These are phyloP conservation scores for Fusarium beomiforme DNA, from an alignment of 2,329 filamentous ascomycete genomes.

Conservation along the genomic window DNA sequence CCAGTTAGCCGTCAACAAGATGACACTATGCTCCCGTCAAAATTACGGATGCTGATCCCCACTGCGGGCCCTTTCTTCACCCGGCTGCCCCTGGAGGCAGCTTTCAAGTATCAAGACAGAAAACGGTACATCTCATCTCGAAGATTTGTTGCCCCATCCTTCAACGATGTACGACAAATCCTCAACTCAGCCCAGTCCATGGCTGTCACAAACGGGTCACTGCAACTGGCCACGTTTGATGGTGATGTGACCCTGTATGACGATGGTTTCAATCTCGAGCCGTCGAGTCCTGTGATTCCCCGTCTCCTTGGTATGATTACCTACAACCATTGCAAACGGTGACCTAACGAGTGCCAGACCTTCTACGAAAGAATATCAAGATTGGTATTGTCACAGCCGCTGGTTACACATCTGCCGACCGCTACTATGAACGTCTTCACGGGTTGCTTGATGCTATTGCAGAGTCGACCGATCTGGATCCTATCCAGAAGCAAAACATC, in stretches of 20 bases:
- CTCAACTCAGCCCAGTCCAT: constrained; percentile 96
- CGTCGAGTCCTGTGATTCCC: constrained; percentile 80
- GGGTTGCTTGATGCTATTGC: constrained; percentile 86
- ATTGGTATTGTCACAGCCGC: constrained; percentile 97
- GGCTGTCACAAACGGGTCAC: constrained; percentile 80
- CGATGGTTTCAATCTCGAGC: constrained; percentile 82
- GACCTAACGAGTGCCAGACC: constrained; percentile 54
- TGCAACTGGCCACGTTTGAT: constrained; percentile 94
- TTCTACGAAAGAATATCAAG: constrained; percentile 81
- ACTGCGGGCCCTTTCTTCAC: constrained; percentile 96
- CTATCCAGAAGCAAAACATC: constrained; percentile 77
- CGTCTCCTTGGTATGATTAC: constrained; percentile 59
- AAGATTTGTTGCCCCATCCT: constrained; percentile 93
- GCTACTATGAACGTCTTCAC: constrained; percentile 87
- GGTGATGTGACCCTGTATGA: constrained; percentile 97
- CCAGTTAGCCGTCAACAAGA: constrained; percentile 77
- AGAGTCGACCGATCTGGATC: constrained; percentile 65
- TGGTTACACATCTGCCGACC: constrained; percentile 87
- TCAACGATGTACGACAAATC: constrained; percentile 94
- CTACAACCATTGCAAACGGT: neutral
- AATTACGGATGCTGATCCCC: constrained; percentile 91
- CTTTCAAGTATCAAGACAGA: constrained; percentile 89
- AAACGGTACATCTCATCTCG: constrained; percentile 88
- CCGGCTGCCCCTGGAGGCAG: constrained; percentile 83
- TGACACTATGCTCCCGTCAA: constrained; percentile 77